phyloP scores from a whole-genome alignment of 768 basidiomycete genomes.

The Mycena chlorophos region DNA sequence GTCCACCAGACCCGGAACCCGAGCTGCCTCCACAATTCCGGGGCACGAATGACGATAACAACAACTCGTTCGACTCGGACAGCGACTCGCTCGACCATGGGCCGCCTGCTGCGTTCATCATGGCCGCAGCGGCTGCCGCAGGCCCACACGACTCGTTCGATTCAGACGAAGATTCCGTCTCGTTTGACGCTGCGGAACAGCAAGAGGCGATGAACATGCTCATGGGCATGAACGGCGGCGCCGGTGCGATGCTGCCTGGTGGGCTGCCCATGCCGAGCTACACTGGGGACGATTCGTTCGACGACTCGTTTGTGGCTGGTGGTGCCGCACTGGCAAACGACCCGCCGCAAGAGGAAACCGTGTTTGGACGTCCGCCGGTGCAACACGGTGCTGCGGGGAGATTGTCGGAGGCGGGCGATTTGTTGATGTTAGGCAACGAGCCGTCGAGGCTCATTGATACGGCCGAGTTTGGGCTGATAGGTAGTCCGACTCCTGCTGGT shows the following conservation, averaged over 20 bases:
- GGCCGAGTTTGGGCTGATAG: conserved; percentile 16
- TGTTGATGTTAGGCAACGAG: conserved; percentile 65
- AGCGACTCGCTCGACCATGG: conserved; percentile 63
- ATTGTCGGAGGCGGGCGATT: conserved; percentile 61
- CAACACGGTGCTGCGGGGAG: conserved; percentile 29
- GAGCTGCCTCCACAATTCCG: conserved; percentile 13
- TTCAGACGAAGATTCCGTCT: conserved; percentile 43
- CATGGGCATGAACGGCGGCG: not conserved
- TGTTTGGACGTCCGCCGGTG: conserved; percentile 68
- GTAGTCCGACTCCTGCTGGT: conserved; percentile 17
- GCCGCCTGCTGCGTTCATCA: conserved; percentile 71
- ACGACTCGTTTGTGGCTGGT: conserved; percentile 54
- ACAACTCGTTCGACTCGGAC: conserved; percentile 49
- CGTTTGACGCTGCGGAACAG: not conserved
- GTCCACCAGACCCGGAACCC: conserved; percentile 16
- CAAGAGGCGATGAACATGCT: not conserved
- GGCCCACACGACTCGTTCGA: conserved; percentile 26
- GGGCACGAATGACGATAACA: conserved; percentile 23
- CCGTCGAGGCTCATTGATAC: conserved; percentile 47
- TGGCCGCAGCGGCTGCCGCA: conserved; percentile 47
- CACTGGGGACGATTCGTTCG: conserved; percentile 52
- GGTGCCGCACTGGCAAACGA: conserved; percentile 55
- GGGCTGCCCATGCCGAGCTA: not conserved
- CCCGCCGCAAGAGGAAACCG: conserved; percentile 58
- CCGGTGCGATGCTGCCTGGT: not conserved